A percentile compares a stretch with the other conserved stretches of the same genome.
These are phyloP conservation scores for Boletus vinaceobasis DNA, from an alignment of 768 basidiomycete species.

Conservation along the genomic window DNA sequence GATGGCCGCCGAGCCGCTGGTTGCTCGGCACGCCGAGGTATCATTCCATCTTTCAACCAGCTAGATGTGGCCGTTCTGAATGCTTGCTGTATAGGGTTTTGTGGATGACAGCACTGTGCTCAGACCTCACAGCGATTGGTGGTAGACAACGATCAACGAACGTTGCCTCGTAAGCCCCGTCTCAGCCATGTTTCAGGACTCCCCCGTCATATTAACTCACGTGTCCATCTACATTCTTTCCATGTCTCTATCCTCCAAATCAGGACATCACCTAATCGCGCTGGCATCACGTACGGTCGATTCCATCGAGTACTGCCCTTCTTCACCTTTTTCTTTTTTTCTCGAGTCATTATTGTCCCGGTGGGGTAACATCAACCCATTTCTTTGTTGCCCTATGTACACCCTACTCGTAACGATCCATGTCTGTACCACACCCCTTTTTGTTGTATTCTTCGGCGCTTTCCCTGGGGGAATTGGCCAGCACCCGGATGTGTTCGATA, in stretches of 20 bases:
- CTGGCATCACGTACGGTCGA: background rate
- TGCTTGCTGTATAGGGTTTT: background rate
- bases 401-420: background rate
- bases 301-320: background rate
- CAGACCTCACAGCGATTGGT: background rate
- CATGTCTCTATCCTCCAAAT: slow-evolving; percentile 2
- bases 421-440: slow-evolving; percentile 9
- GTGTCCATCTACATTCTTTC: background rate
- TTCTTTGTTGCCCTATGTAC: background rate
- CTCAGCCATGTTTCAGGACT: background rate
- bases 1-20: slow-evolving; percentile 3
- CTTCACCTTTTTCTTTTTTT: background rate
- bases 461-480: background rate
- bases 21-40: slow-evolving; percentile 9
- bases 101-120: too few relatives aligned
- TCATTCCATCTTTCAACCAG: background rate
- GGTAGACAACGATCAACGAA: slow-evolving; percentile 12
- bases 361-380: too few relatives aligned
- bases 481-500: too few relatives aligned
- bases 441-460: background rate
- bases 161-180: slow-evolving; percentile 7
- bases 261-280: background rate
- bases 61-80: background rate
- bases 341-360: too few relatives aligned
- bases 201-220: background rate